Base-by-base conservation (phyloP, 73 alveolate species). In the Paraurostyla sp. region DNA sequence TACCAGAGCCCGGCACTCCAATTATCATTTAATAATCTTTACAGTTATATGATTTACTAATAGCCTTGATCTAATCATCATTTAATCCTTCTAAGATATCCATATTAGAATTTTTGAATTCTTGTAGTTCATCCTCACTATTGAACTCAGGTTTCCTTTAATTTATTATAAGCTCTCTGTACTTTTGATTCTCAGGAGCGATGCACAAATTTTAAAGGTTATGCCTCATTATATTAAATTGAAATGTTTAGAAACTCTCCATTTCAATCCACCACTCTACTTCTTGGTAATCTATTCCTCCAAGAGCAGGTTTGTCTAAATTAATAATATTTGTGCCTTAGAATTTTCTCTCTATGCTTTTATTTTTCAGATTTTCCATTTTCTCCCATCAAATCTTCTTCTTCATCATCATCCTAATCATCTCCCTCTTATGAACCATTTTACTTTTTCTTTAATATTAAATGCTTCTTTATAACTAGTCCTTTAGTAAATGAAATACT, bases 1-100 rank as follows among this genome's bases (percentile, higher is more conserved):
- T 83, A 32, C 95, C 95, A 9, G 93, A 43, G 36, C 75, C 88
- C 0, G 90, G 91, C n/a, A 54, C 78, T 27, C 93, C 95, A 0
- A 33, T 27, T 49, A 90, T 56, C 65, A 90, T 65, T 29, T 90
- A 87, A 33, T 52, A 84, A 38, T 68, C 80, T 18, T 48, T 35
- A 36, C 69, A 29, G 50, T 16, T 13, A 43, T 29, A 49, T 16
- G 76, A 33, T 35, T 49, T 46, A 3, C 18, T 7, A 1, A 85
- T 71, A n/a, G 88, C 81, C 18, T 33, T 49, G 20, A 18, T n/a
- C 81, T 85, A 63, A 6, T 68, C 88, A n/a, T 45, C 88, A 85
- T 85, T 85, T 41, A 85, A 38, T 1, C 62, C 75, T 16, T 46
- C 60, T 1, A 83, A 30, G 25, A 40, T 35, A 23, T 83, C 85